Conservation (phyloP, 2,329 filamentous ascomycete genomes). For the Pseudopyricularia javanii region DNA sequence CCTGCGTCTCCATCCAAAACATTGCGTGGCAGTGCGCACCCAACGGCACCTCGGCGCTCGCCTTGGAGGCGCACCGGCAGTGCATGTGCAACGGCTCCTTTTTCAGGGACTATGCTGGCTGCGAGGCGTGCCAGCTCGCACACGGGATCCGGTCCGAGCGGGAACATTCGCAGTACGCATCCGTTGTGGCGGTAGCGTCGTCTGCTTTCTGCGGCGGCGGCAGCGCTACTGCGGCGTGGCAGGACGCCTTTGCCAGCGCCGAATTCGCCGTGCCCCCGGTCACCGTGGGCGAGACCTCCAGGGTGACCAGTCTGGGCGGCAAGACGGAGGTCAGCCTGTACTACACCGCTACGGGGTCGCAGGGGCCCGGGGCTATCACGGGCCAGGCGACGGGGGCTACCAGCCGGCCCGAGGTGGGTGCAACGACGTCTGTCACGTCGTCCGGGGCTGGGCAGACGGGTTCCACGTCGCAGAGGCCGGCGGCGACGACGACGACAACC, state of each 20-base stretch:
- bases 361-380: slow-evolving; percentile 25
- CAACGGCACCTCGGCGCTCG: slow-evolving; percentile 16
- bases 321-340: slow-evolving; percentile 26
- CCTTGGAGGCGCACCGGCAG: slow-evolving; percentile 16
- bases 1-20: slow-evolving; percentile 18
- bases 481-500: background rate
- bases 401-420: slow-evolving; percentile 5
- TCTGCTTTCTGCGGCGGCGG: slow-evolving; percentile 17
- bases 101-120: slow-evolving; percentile 27
- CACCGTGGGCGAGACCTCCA: slow-evolving; percentile 14
- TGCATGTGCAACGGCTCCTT: slow-evolving; percentile 26
- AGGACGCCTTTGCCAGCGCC: slow-evolving; percentile 18
- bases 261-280: slow-evolving; percentile 12
- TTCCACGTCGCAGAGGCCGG: background rate
- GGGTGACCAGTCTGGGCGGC: slow-evolving; percentile 12
- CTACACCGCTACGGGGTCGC: slow-evolving; percentile 20
- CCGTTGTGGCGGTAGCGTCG: slow-evolving; percentile 20
- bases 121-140: slow-evolving; percentile 24
- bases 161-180: slow-evolving; percentile 18
- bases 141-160: slow-evolving; percentile 23
- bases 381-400: slow-evolving; percentile 24
- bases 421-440: background rate
- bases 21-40: slow-evolving; percentile 19
- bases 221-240: slow-evolving; percentile 22
- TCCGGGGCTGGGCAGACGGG: background rate